A percentile compares a stretch with the other conserved stretches of the same genome.
Conservation (phyloP, 108 stramenopile genomes). For the Cyclostephanos invisitatus region DNA sequence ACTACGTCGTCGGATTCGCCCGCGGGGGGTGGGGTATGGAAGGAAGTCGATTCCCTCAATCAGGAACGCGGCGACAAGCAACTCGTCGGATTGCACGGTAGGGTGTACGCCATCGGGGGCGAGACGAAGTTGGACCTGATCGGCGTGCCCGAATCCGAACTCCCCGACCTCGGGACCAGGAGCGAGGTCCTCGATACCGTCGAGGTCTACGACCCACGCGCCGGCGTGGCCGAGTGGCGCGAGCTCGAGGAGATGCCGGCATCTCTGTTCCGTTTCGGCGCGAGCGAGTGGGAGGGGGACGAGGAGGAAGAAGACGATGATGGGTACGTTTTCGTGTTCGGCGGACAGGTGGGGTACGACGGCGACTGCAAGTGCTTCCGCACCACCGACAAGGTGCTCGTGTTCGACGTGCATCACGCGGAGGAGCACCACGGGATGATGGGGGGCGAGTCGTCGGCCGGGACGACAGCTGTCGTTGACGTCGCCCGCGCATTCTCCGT, state of each 20-base stretch:
- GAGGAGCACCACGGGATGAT: not conserved
- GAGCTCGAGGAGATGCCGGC: conserved; percentile 49
- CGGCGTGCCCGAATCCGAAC: conserved; percentile 34
- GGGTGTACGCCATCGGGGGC: conserved; percentile 70
- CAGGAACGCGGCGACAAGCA: conserved; percentile 61
- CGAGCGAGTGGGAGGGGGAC: conserved; percentile 33
- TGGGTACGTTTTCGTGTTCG: conserved; percentile 62
- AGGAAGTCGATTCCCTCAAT: conserved; percentile 32
- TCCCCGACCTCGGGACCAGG: conserved; percentile 32
- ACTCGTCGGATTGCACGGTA: conserved; percentile 52
- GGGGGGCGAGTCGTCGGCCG: not conserved
- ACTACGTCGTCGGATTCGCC: not conserved
- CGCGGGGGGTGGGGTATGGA: conserved; percentile 9
- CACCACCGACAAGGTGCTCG: conserved; percentile 57
- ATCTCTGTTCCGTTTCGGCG: conserved; percentile 67
- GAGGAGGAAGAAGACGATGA: conserved; percentile 10
- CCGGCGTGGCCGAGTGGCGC: conserved; percentile 44
- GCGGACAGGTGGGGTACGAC: conserved; percentile 68
- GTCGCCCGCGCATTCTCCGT: not conserved
- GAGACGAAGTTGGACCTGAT: conserved; percentile 50
- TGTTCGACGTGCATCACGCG: conserved; percentile 17
- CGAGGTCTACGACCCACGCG: conserved; percentile 48
- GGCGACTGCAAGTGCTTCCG: conserved; percentile 63
- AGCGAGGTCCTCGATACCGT: conserved; percentile 46
- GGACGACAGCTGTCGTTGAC: not conserved